A percentile compares a stretch with the other conserved stretches of the same genome.
Evolutionary conservation across 805 yeast genomes (phyloP).

Genomic region (Kazachstania kunashirensis): DNA sequence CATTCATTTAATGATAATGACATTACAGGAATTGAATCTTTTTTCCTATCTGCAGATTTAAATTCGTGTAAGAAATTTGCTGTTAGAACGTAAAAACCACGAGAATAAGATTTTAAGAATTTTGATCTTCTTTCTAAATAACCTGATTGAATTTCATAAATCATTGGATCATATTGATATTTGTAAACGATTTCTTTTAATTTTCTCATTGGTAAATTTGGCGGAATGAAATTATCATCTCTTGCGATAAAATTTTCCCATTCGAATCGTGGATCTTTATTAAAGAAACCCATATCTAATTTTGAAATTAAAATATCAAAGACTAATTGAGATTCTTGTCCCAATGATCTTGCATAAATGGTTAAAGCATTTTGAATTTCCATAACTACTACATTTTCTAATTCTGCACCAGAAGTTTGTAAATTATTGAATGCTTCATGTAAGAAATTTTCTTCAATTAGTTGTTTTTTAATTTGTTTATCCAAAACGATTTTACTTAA

Average conservation of each 20-base stretch:
- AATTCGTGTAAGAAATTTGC: constrained; percentile 86
- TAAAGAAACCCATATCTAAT: constrained; percentile 58
- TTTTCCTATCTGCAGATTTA: constrained; percentile 70
- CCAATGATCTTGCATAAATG: constrained; percentile 58
- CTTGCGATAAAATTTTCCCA: constrained; percentile 78
- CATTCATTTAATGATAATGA: constrained; percentile 74
- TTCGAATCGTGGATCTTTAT: constrained; percentile 72
- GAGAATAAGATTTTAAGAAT: constrained; percentile 80
- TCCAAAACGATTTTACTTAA: constrained; percentile 64
- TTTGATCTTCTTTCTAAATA: constrained; percentile 83
- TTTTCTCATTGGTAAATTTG: constrained; percentile 50
- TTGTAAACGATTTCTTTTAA: constrained; percentile 54
- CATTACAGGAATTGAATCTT: constrained; percentile 74
- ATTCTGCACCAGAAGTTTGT: constrained; percentile 78
- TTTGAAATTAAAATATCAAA: constrained; percentile 57
- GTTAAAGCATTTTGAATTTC: constrained; percentile 79
- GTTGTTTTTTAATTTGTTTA: constrained; percentile 63
- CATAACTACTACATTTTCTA: constrained; percentile 77
- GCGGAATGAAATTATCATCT: constrained; percentile 63
- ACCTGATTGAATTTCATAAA: constrained; percentile 65
- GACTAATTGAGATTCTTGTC: constrained; percentile 64
- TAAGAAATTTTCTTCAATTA: constrained; percentile 74
- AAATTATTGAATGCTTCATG: constrained; percentile 83
- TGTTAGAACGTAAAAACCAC: constrained; percentile 86
- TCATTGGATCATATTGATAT: constrained; percentile 58